A percentile compares a stretch with the other conserved stretches of the same genome.
phyloP scores from a whole-genome alignment of 1,139 yeast genomes.

The Yamadazyma taylorii region DNA sequence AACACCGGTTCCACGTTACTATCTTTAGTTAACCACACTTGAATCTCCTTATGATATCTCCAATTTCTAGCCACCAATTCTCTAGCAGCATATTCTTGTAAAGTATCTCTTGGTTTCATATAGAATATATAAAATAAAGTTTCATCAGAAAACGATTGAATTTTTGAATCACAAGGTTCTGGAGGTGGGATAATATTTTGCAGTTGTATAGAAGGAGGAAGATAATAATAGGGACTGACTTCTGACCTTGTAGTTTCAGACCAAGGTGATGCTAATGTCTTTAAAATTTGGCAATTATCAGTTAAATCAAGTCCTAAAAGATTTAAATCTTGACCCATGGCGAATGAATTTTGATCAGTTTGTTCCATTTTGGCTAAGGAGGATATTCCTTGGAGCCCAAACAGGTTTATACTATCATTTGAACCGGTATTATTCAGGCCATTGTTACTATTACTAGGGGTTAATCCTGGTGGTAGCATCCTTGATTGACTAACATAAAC shows the following conservation, averaged over 20 bases:
- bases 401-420: conserved; percentile 49
- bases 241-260: conserved; percentile 85
- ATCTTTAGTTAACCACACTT: conserved; percentile 96
- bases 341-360: conserved; percentile 64
- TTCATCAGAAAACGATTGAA: conserved; percentile 82
- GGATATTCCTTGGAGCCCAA: conserved; percentile 73
- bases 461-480: conserved; percentile 34
- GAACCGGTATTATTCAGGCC: not conserved
- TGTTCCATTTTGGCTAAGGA: conserved; percentile 70
- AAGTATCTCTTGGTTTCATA: conserved; percentile 87
- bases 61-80: conserved; percentile 90
- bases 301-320: conserved; percentile 69
- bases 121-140: conserved; percentile 92
- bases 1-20: conserved; percentile 86
- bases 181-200: conserved; percentile 46
- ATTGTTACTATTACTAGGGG: conserved; percentile 7
- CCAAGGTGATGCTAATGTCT: conserved; percentile 92
- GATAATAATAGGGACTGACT: conserved; percentile 77
- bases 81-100: conserved; percentile 92
- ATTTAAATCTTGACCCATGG: conserved; percentile 81
- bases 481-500: conserved; percentile 13
- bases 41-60: conserved; percentile 95
- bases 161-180: conserved; percentile 60
- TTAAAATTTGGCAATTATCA: conserved; percentile 51
- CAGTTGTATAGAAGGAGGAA: conserved; percentile 60